These are phyloP conservation scores for Backusella circina DNA, from an alignment of 192 early-diverging fungal genomes.

Conservation along the genomic window DNA sequence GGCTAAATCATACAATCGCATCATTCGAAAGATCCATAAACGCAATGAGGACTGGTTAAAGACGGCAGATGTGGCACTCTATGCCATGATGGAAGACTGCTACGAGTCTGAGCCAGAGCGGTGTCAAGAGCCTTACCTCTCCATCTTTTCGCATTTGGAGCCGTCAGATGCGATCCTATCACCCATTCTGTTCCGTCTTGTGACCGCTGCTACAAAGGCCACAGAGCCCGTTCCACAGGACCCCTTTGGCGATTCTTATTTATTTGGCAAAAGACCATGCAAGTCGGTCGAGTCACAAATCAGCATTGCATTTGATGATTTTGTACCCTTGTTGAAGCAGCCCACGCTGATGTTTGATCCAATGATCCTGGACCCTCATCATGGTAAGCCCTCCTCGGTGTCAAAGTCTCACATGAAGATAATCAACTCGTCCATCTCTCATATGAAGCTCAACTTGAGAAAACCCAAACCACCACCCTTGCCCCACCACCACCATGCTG, in stretches of 20 bases:
- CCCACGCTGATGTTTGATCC: background rate
- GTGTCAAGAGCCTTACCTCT: background rate
- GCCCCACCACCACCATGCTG: background rate
- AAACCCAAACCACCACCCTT: background rate
- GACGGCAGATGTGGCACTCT: background rate
- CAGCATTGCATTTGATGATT: constrained; percentile 8
- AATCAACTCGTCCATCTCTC: constrained; percentile 1
- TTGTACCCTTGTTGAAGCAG: background rate
- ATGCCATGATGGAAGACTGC: constrained; percentile 12
- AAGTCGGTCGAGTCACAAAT: background rate
- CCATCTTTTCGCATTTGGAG: background rate
- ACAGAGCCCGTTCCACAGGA: background rate
- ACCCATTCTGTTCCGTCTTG: constrained; percentile 12
- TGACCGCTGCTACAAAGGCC: constrained; percentile 1
- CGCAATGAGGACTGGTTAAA: constrained; percentile 1
- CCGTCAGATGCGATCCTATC: background rate
- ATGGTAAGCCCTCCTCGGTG: background rate
- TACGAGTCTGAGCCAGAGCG: constrained; percentile 5
- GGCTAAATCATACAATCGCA: constrained; percentile 20
- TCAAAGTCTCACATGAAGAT: background rate
- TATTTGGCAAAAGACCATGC: background rate
- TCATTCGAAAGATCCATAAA: constrained; percentile 5
- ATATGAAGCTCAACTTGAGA: constrained; percentile 7
- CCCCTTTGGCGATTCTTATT: background rate
- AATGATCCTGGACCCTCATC: background rate